Evolutionary conservation across 1,284 basidiomycete species (phyloP).

Genomic region (Rhodofomes roseus): DNA sequence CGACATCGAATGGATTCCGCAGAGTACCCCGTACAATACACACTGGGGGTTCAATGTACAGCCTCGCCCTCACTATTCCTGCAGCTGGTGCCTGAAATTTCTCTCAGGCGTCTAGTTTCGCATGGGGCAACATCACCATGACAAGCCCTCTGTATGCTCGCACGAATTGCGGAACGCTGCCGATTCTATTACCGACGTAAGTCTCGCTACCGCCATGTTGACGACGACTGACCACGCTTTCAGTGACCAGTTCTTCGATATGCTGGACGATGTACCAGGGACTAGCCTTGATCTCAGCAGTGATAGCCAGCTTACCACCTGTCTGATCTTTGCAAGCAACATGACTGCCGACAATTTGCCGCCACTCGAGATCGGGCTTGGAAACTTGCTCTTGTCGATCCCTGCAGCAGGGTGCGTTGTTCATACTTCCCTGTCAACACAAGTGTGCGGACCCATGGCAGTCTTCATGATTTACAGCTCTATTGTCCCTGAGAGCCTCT

Average conservation of each 20-base stretch:
- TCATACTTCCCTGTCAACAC: no score
- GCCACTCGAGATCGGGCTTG: slow-evolving; percentile 2
- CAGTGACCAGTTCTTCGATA: slow-evolving; percentile 1
- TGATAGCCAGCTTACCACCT: background rate
- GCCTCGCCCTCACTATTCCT: background rate
- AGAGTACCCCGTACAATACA: slow-evolving; percentile 4
- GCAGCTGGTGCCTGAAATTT: no score
- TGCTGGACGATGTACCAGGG: slow-evolving; percentile 3
- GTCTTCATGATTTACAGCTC: background rate
- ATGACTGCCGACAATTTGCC: slow-evolving; percentile 4
- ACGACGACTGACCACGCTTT: background rate
- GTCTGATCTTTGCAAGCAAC: slow-evolving; percentile 8
- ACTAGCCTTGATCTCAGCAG: background rate
- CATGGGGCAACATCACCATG: slow-evolving; percentile 2
- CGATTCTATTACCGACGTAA: no score
- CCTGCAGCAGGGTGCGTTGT: slow-evolving; percentile 6
- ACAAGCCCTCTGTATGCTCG: slow-evolving; percentile 1
- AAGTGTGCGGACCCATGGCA: no score
- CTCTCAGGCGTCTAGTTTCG: slow-evolving; percentile 5
- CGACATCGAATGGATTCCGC: slow-evolving; percentile 9
- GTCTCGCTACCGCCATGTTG: no score
- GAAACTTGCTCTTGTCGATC: slow-evolving; percentile 6
- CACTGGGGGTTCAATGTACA: slow-evolving; percentile 13
- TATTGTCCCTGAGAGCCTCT: background rate
- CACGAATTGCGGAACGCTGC: slow-evolving; percentile 1